Evolutionary conservation across 441 rosid species (phyloP), one percentile per base, ranked within the genome.

Genomic region (Croton laevigatus): DNA sequence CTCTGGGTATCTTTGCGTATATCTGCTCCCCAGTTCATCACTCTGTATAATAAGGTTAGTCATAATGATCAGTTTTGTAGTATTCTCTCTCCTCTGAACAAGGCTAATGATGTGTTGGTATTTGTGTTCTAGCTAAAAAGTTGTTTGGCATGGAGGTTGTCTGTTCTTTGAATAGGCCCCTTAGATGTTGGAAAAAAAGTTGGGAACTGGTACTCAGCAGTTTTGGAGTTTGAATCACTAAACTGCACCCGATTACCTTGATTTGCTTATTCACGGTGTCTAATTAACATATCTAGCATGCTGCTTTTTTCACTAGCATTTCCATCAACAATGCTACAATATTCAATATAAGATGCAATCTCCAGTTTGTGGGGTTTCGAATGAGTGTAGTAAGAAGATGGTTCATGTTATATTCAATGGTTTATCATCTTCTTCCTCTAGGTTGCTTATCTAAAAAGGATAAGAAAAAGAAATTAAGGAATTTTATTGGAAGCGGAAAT

Each of bases 11-110:
- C 42, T 57, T 65, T 44, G 37, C 53, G 71, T 58, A 55, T 54
- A 66, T 71, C 46, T 13, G 48, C 65, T 76, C 38, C 46, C 52
- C 42, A 32, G 46, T 76, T 78, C 61, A 36, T 61, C 44, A 65
- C 72, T 63, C 49, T 55, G 40, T 62, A 40, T 49, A 19, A 22
- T 70, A 51, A 74, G 70, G 69, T 67, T 71, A 37, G 51, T 66
- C 38, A 68, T 69, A 14, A 53, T 22, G 45, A 49, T 63, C 38
- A 36, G 36, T 55, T 62, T n/a, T 6, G 5, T 54, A 51, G 78
- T 16, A 32, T 49, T 27, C 13, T 48, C 44, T 46, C 12, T 42
- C 17, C 20, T 27, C 40, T 40, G 2, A 27, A 20, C 9, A 37
- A 14, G 44, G 8, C 54, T 7, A n/a, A n/a, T 45, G 38, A 32